A percentile compares a stretch with the other conserved stretches of the same genome.
These are phyloP conservation scores for Pestalotiopsis sp. DNA, from an alignment of 2,329 filamentous ascomycete species.

Conservation along the genomic window DNA sequence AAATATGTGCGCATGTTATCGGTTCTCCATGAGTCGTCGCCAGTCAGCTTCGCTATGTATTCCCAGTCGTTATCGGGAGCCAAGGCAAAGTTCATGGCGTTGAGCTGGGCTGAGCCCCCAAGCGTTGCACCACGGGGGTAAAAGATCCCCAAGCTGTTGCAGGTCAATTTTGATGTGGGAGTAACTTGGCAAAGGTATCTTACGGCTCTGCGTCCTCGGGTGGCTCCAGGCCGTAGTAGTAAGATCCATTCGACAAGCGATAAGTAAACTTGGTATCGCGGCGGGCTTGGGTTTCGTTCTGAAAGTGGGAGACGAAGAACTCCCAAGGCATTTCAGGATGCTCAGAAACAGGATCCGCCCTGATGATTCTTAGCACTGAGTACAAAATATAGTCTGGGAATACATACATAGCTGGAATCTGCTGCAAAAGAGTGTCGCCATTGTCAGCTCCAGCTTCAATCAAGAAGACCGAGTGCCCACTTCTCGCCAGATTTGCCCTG, in stretches of 20 bases:
- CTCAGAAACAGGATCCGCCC: conserved; percentile 40
- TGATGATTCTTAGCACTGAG: not conserved
- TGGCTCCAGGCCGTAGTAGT: conserved; percentile 19
- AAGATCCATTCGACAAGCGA: conserved; percentile 20
- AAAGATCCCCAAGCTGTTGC: conserved; percentile 18
- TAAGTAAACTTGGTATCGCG: conserved; percentile 53
- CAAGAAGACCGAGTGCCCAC: conserved; percentile 60
- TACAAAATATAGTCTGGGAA: not conserved
- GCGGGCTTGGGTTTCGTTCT: not conserved
- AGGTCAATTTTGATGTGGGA: not conserved
- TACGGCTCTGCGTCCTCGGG: conserved; percentile 15
- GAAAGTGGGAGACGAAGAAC: not conserved
- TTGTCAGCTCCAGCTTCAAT: conserved; percentile 63
- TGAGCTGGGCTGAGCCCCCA: conserved; percentile 56
- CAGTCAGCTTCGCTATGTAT: conserved; percentile 58
- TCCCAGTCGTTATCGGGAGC: conserved; percentile 64
- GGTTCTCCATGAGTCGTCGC: conserved; percentile 60
- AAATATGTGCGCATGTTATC: conserved; percentile 65
- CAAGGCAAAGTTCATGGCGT: conserved; percentile 61
- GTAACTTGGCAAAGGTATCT: not conserved
- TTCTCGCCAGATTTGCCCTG: conserved; percentile 48
- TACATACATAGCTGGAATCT: conserved; percentile 46
- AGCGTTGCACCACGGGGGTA: conserved; percentile 33
- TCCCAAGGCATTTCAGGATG: conserved; percentile 35
- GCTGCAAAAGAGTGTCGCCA: conserved; percentile 55